Conservation (phyloP, 2,329 filamentous ascomycete genomes). For the Fusarium sp. region DNA sequence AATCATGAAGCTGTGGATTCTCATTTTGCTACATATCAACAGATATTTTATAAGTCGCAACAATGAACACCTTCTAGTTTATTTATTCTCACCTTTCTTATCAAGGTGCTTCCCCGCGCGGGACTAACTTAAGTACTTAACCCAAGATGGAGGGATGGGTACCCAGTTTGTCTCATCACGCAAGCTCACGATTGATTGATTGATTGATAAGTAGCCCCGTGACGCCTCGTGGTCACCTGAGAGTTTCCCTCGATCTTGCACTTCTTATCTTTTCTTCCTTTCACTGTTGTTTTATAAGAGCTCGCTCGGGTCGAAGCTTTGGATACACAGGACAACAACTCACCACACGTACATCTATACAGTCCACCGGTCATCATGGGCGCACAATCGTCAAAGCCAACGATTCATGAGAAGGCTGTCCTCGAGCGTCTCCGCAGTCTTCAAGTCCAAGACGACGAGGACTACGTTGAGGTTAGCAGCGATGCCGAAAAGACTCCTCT, state of each 20-base stretch:
- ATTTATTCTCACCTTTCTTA: not conserved
- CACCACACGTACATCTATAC: not conserved
- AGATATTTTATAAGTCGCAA: too few relatives aligned
- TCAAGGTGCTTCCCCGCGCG: conserved; percentile 29
- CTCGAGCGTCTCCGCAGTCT: conserved; percentile 62
- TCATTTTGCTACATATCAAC: too few relatives aligned
- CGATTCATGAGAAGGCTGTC: conserved; percentile 60
- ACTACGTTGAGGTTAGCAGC: conserved; percentile 67
- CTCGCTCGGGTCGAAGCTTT: not conserved
- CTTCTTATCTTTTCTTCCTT: not conserved
- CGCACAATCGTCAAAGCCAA: conserved; percentile 60
- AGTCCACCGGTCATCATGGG: conserved; percentile 57
- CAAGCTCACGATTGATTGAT: conserved; percentile 19
- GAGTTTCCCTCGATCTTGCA: not conserved
- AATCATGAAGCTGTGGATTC: too few relatives aligned
- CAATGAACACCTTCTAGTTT: not conserved
- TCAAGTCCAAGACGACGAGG: conserved; percentile 65
- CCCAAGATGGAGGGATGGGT: conserved; percentile 1
- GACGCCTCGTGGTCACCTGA: conserved; percentile 22
- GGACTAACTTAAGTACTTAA: conserved; percentile 4
- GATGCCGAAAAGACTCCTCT: conserved; percentile 49
- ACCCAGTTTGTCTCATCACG: conserved; percentile 3
- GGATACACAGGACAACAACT: not conserved
- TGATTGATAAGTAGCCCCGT: conserved; percentile 39
- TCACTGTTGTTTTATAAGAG: not conserved